Conservation (phyloP, 2,329 filamentous ascomycete genomes). For the Penicillium sumatraense region DNA sequence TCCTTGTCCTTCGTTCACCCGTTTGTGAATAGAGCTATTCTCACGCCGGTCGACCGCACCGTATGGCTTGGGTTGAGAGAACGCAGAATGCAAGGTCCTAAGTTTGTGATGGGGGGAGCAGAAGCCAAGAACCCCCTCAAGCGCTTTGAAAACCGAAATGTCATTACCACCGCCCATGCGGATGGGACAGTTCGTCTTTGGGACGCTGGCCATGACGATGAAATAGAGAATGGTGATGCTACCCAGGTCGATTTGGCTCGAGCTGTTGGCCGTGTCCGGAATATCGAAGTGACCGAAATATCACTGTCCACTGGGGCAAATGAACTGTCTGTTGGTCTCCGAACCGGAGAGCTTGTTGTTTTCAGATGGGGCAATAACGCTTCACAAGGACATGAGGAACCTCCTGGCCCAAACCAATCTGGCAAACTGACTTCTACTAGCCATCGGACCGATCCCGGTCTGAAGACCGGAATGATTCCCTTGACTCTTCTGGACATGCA, state of each 20-base stretch:
- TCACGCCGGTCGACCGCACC: conserved; percentile 76
- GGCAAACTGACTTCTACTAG: conserved; percentile 77
- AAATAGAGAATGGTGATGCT: conserved; percentile 82
- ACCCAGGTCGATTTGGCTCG: conserved; percentile 86
- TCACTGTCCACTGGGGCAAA: conserved; percentile 79
- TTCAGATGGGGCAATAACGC: conserved; percentile 88
- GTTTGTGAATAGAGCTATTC: conserved; percentile 73
- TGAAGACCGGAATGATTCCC: conserved; percentile 83
- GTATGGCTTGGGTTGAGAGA: conserved; percentile 93
- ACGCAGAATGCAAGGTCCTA: conserved; percentile 75
- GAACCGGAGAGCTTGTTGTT: conserved; percentile 80
- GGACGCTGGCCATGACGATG: conserved; percentile 90
- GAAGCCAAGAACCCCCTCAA: conserved; percentile 72
- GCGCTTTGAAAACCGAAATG: conserved; percentile 79
- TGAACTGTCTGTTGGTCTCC: conserved; percentile 82
- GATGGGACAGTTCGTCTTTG: conserved; percentile 91
- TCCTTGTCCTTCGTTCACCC: conserved; percentile 89
- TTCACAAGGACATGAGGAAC: conserved; percentile 67
- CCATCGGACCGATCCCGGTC: conserved; percentile 68
- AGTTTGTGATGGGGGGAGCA: conserved; percentile 77
- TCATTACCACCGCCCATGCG: conserved; percentile 84
- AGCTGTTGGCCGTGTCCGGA: conserved; percentile 77
- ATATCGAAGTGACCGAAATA: conserved; percentile 77
- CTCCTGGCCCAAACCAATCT: conserved; percentile 58
- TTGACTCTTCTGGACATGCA: conserved; percentile 81